Percentiles rank a stretch among this genome's conserved stretches.
Evolutionary conservation across 2,329 filamentous ascomycete species (phyloP).

Genomic region (Aschersonia sp.): DNA sequence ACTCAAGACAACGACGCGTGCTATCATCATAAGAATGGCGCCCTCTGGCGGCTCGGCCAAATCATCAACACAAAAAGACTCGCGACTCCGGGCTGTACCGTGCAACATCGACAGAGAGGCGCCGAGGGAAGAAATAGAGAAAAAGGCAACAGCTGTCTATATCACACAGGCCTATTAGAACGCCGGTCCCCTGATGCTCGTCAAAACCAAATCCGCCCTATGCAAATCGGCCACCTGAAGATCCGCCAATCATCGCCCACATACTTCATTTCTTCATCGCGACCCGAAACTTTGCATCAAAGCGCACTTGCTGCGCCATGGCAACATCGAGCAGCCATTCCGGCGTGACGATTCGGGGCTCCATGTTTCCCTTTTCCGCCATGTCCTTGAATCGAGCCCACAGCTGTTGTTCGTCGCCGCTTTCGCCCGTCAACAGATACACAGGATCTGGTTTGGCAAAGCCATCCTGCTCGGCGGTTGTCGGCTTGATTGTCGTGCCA

Average conservation of each 20-base stretch:
- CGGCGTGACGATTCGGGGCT: constrained; percentile 63
- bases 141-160: too few species aligned
- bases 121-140: too few species aligned
- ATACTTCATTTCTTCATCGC: constrained; percentile 19
- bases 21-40: too few species aligned
- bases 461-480: constrained; percentile 48
- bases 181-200: neutral
- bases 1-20: neutral
- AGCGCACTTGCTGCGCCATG: constrained; percentile 72
- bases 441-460: constrained; percentile 53
- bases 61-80: too few species aligned
- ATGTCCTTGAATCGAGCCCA: constrained; percentile 73
- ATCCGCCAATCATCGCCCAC: neutral
- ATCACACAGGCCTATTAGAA: neutral
- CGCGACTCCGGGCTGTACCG: too few species aligned
- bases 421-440: constrained; percentile 64
- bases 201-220: too few species aligned
- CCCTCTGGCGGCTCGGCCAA: too few species aligned
- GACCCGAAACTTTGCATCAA: constrained; percentile 46
- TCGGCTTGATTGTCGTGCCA: constrained; percentile 50
- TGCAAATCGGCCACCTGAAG: too few species aligned
- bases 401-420: constrained; percentile 51
- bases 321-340: constrained; percentile 87
- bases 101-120: too few species aligned
- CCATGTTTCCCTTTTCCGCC: constrained; percentile 64